Evolutionary conservation across 495 filamentous ascomycete species (phyloP).

Genomic region (Hypoxylon trugodes): DNA sequence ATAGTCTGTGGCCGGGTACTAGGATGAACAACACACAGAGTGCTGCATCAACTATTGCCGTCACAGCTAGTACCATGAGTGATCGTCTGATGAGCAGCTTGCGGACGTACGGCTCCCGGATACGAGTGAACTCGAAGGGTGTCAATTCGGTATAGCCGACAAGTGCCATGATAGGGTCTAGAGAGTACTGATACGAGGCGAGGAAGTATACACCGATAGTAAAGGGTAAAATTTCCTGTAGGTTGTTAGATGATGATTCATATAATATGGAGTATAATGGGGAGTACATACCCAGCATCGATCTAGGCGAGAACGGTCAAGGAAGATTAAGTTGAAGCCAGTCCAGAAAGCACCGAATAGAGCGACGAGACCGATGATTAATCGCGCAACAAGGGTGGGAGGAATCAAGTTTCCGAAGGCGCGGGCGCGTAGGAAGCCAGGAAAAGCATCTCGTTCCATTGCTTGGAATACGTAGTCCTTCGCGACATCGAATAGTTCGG

Average conservation of each 20-base stretch:
- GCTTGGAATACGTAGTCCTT: constrained; percentile 99
- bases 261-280: not conserved
- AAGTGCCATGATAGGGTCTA: constrained; percentile 92
- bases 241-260: constrained; percentile 1
- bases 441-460: constrained; percentile 98
- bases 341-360: constrained; percentile 95
- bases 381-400: constrained; percentile 79
- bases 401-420: constrained; percentile 95
- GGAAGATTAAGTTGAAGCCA: constrained; percentile 89
- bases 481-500: constrained; percentile 94
- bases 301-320: constrained; percentile 75
- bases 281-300: constrained; percentile 78
- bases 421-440: constrained; percentile 92
- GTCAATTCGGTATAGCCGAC: constrained; percentile 93
- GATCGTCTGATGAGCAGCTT: constrained; percentile 83
- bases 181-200: constrained; percentile 88
- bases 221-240: constrained; percentile 90
- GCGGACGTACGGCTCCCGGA: constrained; percentile 89
- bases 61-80: constrained; percentile 74
- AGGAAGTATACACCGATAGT: constrained; percentile 88
- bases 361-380: constrained; percentile 84
- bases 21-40: constrained; percentile 87
- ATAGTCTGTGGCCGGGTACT: constrained; percentile 89
- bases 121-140: constrained; percentile 84
- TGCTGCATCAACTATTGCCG: constrained; percentile 76